Percentiles rank a stretch among this genome's conserved stretches.
phyloP scores from a whole-genome alignment of 108 stramenopile genomes.

The Cyclotella cryptica region DNA sequence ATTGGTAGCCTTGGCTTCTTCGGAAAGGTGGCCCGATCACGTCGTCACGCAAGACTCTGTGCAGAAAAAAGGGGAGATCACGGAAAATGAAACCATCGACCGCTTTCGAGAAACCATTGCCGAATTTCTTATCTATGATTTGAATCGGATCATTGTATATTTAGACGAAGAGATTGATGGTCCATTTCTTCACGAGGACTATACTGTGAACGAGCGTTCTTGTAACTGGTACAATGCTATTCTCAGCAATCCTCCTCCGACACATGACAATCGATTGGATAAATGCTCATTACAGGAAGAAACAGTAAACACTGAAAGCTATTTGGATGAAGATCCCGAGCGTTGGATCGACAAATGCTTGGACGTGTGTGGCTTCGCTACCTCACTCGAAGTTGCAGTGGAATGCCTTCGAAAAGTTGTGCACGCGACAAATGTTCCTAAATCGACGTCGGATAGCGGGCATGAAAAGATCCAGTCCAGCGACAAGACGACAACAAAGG shows the following conservation, averaged over 20 bases:
- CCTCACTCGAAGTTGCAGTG: slow-evolving; percentile 48
- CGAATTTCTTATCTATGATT: slow-evolving; percentile 21
- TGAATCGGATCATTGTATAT: slow-evolving; percentile 40
- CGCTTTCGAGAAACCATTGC: slow-evolving; percentile 5
- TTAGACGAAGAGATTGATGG: slow-evolving; percentile 51
- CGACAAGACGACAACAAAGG: not conserved
- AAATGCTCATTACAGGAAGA: not conserved
- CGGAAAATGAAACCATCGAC: not conserved
- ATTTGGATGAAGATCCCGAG: slow-evolving; percentile 26
- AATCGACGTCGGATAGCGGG: too few species aligned
- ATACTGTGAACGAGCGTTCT: not conserved
- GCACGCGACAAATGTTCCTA: not conserved
- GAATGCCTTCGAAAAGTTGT: slow-evolving; percentile 45
- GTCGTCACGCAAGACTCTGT: too few species aligned
- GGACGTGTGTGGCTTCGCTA: slow-evolving; percentile 44
- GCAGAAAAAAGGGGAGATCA: not conserved
- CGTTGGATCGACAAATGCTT: slow-evolving; percentile 51
- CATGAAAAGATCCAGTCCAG: too few species aligned
- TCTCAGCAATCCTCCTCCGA: not conserved
- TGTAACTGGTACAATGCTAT: slow-evolving; percentile 27
- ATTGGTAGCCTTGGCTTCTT: not conserved
- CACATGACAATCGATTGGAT: not conserved
- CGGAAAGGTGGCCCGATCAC: too few species aligned
- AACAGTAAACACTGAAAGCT: not conserved
- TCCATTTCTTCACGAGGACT: not conserved